Percentiles rank a stretch among this genome's conserved stretches.
These are phyloP conservation scores for Nematocida sp. DNA, from an alignment of 371 early-diverging fungal species.

Conservation along the genomic window DNA sequence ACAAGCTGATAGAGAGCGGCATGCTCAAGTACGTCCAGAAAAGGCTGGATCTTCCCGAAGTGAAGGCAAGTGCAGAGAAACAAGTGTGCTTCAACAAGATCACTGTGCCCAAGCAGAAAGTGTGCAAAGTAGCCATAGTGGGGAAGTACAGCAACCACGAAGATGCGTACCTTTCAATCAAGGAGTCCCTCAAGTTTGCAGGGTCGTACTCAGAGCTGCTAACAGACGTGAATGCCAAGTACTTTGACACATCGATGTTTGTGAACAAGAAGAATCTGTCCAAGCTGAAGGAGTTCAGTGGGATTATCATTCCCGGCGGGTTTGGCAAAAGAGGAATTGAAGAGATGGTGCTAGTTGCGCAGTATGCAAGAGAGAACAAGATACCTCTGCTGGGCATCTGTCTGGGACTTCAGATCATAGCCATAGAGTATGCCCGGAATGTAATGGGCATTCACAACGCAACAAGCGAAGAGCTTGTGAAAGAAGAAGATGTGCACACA, in stretches of 20 bases:
- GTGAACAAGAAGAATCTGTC: neutral
- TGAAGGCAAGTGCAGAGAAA: neutral
- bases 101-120: neutral
- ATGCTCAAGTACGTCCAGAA: neutral
- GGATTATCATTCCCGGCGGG: conserved; percentile 97
- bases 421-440: conserved; percentile 91
- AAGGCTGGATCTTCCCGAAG: neutral
- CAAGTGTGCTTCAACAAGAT: conserved; percentile 10
- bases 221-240: conserved; percentile 9
- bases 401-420: conserved; percentile 91
- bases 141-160: conserved; percentile 53
- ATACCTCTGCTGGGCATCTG: conserved; percentile 97
- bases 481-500: conserved; percentile 30
- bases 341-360: conserved; percentile 86
- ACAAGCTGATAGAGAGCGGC: conserved; percentile 76
- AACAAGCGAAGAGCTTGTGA: conserved; percentile 60
- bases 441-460: conserved; percentile 72
- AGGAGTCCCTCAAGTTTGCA: conserved; percentile 47
- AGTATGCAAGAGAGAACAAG: conserved; percentile 91
- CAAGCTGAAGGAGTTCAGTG: conserved; percentile 66
- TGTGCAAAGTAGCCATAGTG: conserved; percentile 41
- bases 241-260: conserved; percentile 42
- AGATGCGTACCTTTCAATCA: conserved; percentile 48
- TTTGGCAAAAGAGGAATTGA: conserved; percentile 92
- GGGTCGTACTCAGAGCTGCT: neutral